Evolutionary conservation across 805 yeast species (phyloP), one percentile per base, ranked within the genome.

Genomic region (Kodamaea leandrae): DNA sequence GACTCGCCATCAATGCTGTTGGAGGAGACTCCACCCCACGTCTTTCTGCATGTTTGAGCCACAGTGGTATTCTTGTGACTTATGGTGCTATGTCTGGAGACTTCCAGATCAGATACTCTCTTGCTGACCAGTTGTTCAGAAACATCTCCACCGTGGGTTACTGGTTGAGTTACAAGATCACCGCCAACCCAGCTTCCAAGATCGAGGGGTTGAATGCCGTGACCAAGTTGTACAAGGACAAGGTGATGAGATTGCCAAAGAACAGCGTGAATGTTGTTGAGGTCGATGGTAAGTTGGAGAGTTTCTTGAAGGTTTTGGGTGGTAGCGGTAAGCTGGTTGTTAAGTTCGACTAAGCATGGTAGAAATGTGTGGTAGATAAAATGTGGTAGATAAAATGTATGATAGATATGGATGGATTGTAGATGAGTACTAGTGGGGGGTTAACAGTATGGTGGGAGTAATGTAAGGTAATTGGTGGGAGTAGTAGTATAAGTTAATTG

Each of bases 141-240:
- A 60, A 63, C 44, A 48, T 63, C 39, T 52, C 58, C 13, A 49
- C 60, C 21, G 50, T 41, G 14, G 54, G 64, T 13, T 64, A 59
- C 51, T 64, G 68, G 68, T 51, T 63, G 32, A 60, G 62, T 23
- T 42, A 53, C 13, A 62, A 61, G 41, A 51, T 48, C 32, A 36
- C 37, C 17, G 32, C 24, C 3, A 28, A 83, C 51, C 91, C 93
- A 3, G 71, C 72, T 23, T 68, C 72, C 24, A 84, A 84, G 58
- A 68, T 71, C 29, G 65, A 68, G 3, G 75, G 83, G n/a, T 68
- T 86, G 21, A 47, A 64, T 6, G 76, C 70, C 24, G 67, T 88
- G 30, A 66, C 83, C 32, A 66, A 76, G 35, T 64, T 83, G 49
- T 83, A 82, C 60, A 67, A 25, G 37, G 30, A 35, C 13, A 26